A percentile compares a stretch with the other conserved stretches of the same genome.
Evolutionary conservation across 2,329 filamentous ascomycete genomes (phyloP).

Genomic region (Botrytis sinoallii): DNA sequence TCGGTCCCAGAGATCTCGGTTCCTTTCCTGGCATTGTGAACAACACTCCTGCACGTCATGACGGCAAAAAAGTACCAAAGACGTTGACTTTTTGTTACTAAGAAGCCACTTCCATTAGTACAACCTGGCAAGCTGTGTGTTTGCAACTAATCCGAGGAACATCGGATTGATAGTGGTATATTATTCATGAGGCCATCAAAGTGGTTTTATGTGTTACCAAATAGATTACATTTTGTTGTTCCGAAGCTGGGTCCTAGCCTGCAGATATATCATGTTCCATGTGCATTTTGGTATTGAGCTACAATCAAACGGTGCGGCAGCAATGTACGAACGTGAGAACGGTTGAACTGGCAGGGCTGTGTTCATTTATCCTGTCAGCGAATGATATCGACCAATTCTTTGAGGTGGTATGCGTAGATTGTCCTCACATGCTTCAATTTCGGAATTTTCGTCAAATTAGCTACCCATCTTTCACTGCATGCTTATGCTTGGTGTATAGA

Average conservation of each 20-base stretch:
- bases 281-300: background rate
- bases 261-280: slow-evolving; percentile 12
- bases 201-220: background rate
- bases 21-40: background rate
- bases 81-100: no score
- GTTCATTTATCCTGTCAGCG: slow-evolving; percentile 1
- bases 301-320: slow-evolving; percentile 12
- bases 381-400: slow-evolving; percentile 15
- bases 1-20: slow-evolving; percentile 15
- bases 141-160: background rate
- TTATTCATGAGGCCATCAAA: background rate
- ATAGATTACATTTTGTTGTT: slow-evolving; percentile 5
- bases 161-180: background rate
- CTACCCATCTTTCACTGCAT: slow-evolving; percentile 17
- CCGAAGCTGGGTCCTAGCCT: slow-evolving; percentile 6
- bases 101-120: background rate
- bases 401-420: background rate
- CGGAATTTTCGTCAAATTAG: slow-evolving; percentile 17
- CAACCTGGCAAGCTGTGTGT: no score
- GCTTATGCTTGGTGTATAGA: slow-evolving; percentile 14
- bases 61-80: background rate
- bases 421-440: slow-evolving; percentile 17
- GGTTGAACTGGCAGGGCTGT: slow-evolving; percentile 9
- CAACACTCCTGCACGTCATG: slow-evolving; percentile 1
- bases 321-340: background rate